Evolutionary conservation across 352 stramenopile genomes (phyloP).

Genomic region (Pythium phragmitis): DNA sequence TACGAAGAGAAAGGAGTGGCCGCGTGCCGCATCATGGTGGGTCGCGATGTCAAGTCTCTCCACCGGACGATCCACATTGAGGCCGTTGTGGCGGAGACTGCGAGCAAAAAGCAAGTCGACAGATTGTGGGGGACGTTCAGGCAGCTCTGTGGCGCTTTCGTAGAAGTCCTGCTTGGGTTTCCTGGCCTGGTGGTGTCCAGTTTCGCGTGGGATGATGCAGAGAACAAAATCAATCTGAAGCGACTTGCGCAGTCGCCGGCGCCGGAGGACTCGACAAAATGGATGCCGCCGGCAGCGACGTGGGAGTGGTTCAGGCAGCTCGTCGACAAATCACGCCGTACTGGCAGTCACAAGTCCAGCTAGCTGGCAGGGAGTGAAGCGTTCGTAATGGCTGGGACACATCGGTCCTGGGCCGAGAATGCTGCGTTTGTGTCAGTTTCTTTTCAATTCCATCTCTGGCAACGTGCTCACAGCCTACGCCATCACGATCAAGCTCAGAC

Average conservation of each 20-base stretch:
- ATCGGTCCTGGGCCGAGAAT: too few species aligned
- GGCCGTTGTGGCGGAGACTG: neutral
- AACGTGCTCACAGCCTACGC: too few species aligned
- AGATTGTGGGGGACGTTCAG: slow-evolving; percentile 7
- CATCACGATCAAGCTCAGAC: too few species aligned
- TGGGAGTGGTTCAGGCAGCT: slow-evolving; percentile 1
- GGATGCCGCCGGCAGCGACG: too few species aligned
- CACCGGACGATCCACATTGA: slow-evolving; percentile 9
- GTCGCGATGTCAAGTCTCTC: slow-evolving; percentile 1
- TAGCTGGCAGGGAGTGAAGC: too few species aligned
- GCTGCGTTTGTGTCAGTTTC: too few species aligned
- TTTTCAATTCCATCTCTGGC: too few species aligned
- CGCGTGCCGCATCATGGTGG: slow-evolving; percentile 9
- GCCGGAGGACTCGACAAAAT: too few species aligned
- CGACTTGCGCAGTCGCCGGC: neutral
- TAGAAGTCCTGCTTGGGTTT: slow-evolving; percentile 1
- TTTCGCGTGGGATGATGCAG: slow-evolving; percentile 1
- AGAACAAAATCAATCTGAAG: neutral
- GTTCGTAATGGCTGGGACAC: too few species aligned
- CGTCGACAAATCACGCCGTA: too few species aligned
- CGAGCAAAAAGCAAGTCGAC: neutral
- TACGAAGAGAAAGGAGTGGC: neutral
- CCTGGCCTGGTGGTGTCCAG: slow-evolving; percentile 1
- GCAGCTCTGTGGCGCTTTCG: neutral
- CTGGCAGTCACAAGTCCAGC: too few species aligned